Evolutionary conservation across 2,329 filamentous ascomycete species (phyloP), one percentile per base, ranked within the genome.

Genomic region (Cercospora janseana): DNA sequence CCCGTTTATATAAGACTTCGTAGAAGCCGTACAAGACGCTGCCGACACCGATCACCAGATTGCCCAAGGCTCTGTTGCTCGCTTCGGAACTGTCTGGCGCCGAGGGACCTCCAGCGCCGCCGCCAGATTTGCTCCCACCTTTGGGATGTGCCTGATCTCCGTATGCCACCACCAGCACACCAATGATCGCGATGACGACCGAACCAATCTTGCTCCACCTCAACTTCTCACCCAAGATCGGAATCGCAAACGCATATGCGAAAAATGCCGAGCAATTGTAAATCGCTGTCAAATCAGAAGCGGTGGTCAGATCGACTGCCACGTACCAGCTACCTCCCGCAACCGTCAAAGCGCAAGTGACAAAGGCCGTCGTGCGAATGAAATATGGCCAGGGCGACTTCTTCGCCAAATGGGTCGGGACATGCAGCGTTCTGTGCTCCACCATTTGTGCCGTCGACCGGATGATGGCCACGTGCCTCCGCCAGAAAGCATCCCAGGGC

Each of bases 261-360:
- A 98, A 98, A 72, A 98, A 98, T 51, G 93, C 92, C 46, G 88
- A 95, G 77, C 93, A 98, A 73, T 98, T 98, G 79, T 98, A 98
- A 62, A 98, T 98, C 46, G 93, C 93, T 0, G 93, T 98, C 62
- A 98, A 73, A 69, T 98, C 93, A 59, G 87, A 90, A 2, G 93
- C 87, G 3, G 88, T 95, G 1, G 93, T 98, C 76, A 95, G 73
- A 70, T 89, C 88, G 51, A 98, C 92, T 12, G 93, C 92, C 27
- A 97, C 78, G 65, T 97, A 98, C 93, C 93, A 98, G 63, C 86
- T 92, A 45, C 91, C 81, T 20, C 93, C 93, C 0, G 92, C 93
- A 29, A 97, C 75, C 2, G 93, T 98, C 50, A 98, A 77, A 5
- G 91, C 84, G 46, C 79, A 86, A 4, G 93, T 95, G 56, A 98